Base-by-base conservation (phyloP, 2,329 filamentous ascomycete genomes). In the Rhinocladiella mackenziei region DNA sequence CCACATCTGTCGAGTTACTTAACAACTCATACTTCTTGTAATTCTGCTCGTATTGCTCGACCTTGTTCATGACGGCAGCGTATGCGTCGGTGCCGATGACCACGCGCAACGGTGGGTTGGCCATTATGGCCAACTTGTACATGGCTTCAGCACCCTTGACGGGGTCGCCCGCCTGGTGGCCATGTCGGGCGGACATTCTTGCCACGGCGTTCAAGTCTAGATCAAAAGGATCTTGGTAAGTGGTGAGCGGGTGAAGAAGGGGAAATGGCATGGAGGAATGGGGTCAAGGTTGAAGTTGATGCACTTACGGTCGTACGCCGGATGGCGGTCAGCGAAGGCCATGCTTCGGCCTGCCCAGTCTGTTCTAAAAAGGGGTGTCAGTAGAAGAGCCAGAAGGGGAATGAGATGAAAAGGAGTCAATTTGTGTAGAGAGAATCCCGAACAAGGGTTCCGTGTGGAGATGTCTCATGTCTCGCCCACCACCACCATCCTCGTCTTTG, bases 141-240 rank as follows among this genome's bases (percentile, higher is more conserved):
- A 66, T 58, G 23, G 60, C 49, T 36, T 57, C 46, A 13, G 51
- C 59, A 5, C 57, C 64, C 36, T 63, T 65, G 11, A 51, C 46
- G 3, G 60, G 52, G 43, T 63, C 50, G 18, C 61, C 62, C 4
- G 51, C 47, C 52, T 66, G 62, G 1, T 32, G 43, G 22, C 55
- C 54, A 26, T 62, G 45, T 10, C 58, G 58, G 5, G 46, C 49
- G 10, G 39, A 38, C 45, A 62, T 49, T 14, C 50, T 39, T 11
- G 45, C 43, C 13, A 40, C 48, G 5, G 49, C 30, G 25, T 59
- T 57, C 19, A 61, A 23, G 13, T 61, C 45, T 48, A 23, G 19
- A 36, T 13, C 8, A 17, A 9, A n/a, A n/a, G 8, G 10, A 20
- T 30, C 11, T 5, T 30, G 28, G 11, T 5, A 14, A 30, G 28